Conservation (phyloP, 169 alveolate species). For the Cryptosporidium tyzzeri region DNA sequence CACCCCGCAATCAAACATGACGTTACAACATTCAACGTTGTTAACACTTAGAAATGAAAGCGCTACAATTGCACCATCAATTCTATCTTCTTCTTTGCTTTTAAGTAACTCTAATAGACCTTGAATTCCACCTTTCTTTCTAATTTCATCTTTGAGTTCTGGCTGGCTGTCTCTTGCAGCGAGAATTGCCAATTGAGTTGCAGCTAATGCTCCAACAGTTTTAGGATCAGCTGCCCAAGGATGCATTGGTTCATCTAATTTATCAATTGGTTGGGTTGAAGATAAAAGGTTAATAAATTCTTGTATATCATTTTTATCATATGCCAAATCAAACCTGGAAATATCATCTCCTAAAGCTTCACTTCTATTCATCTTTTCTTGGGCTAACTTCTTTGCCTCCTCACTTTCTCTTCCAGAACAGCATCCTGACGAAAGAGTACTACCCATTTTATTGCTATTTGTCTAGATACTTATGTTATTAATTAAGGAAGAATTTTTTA, state of each 20-base stretch:
- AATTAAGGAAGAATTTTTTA: neutral
- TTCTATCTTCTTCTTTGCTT: slow-evolving; percentile 88
- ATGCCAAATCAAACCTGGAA: slow-evolving; percentile 87
- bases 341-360: slow-evolving; percentile 83
- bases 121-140: slow-evolving; percentile 86
- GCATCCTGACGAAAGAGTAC: slow-evolving; percentile 38
- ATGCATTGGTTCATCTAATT: slow-evolving; percentile 90
- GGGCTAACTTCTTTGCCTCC: slow-evolving; percentile 53
- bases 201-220: slow-evolving; percentile 95
- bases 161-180: slow-evolving; percentile 88
- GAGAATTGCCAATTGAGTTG: slow-evolving; percentile 93
- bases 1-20: slow-evolving; percentile 89
- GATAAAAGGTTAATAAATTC: slow-evolving; percentile 85
- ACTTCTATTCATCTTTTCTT: slow-evolving; percentile 36
- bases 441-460: slow-evolving; percentile 31
- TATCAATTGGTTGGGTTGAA: slow-evolving; percentile 86
- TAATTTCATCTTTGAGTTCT: slow-evolving; percentile 84
- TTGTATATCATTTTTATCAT: slow-evolving; percentile 85
- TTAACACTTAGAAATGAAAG: slow-evolving; percentile 91
- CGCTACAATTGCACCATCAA: slow-evolving; percentile 92
- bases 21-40: slow-evolving; percentile 86
- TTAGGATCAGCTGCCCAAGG: slow-evolving; percentile 96
- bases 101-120: slow-evolving; percentile 84
- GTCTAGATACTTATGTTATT: neutral
- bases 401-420: slow-evolving; percentile 75